These are phyloP conservation scores for Toxicodendron radicans DNA, from an alignment of 345 rosid species.

Conservation along the genomic window DNA sequence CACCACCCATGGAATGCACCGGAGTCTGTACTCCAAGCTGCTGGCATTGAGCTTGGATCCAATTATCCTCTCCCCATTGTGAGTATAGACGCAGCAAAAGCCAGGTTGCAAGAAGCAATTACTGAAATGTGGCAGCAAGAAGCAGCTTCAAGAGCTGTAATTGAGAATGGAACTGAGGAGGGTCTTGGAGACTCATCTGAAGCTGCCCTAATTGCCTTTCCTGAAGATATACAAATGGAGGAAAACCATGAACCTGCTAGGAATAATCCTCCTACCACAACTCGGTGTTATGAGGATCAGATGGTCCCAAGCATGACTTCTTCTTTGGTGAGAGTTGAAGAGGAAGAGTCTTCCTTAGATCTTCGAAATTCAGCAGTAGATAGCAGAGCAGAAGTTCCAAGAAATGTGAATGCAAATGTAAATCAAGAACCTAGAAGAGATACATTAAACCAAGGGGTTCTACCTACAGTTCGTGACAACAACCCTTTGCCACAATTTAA, in stretches of 20 bases:
- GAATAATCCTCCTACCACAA: slow-evolving; percentile 43
- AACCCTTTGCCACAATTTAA: slow-evolving; percentile 42
- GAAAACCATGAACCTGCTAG: slow-evolving; percentile 55
- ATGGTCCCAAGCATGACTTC: slow-evolving; percentile 96
- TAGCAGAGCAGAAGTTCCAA: slow-evolving; percentile 88
- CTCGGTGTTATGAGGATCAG: slow-evolving; percentile 78
- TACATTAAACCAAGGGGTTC: slow-evolving; percentile 32
- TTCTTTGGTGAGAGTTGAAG: slow-evolving; percentile 71
- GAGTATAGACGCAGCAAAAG: slow-evolving; percentile 78
- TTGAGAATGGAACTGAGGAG: slow-evolving; percentile 93
- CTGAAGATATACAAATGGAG: slow-evolving; percentile 73
- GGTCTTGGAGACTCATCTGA: slow-evolving; percentile 96
- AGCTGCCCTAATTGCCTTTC: slow-evolving; percentile 64
- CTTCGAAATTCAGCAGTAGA: slow-evolving; percentile 52
- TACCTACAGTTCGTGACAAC: slow-evolving; percentile 35
- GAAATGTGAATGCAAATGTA: slow-evolving; percentile 42
- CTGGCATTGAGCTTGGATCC: slow-evolving; percentile 96
- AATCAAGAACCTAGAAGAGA: slow-evolving; percentile 58
- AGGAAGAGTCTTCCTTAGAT: slow-evolving; percentile 65
- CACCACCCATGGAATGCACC: slow-evolving; percentile 99
- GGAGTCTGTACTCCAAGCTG: slow-evolving; percentile 88
- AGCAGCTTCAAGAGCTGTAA: slow-evolving; percentile 93
- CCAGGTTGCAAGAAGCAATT: slow-evolving; percentile 80
- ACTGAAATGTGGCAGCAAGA: slow-evolving; percentile 91
- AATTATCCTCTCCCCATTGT: slow-evolving; percentile 92